A percentile compares a stretch with the other conserved stretches of the same genome.
Evolutionary conservation across 139 green algal species (phyloP).

Genomic region (Chlamydomonas eustigma): DNA sequence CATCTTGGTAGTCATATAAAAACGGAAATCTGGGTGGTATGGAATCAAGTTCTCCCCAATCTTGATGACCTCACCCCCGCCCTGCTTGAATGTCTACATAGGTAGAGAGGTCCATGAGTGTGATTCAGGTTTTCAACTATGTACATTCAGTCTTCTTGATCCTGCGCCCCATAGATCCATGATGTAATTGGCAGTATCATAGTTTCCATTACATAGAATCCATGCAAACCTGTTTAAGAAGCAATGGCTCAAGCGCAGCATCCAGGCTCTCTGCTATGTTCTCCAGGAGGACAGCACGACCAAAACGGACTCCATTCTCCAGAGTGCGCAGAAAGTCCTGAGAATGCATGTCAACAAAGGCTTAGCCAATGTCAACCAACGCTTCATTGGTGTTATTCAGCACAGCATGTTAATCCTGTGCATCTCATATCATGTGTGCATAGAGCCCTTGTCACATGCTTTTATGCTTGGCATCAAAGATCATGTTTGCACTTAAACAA

Average conservation of each 20-base stretch:
- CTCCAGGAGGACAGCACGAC: constrained; percentile 62
- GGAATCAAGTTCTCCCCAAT: constrained; percentile 82
- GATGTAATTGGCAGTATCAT: too few species aligned
- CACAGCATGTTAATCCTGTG: too few species aligned
- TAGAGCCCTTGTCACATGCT: too few species aligned
- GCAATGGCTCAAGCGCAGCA: constrained; percentile 67
- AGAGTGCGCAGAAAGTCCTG: constrained; percentile 10
- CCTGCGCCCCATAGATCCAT: too few species aligned
- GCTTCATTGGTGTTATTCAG: too few species aligned
- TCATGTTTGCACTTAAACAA: too few species aligned
- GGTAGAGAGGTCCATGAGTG: constrained; percentile 71
- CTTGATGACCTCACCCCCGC: constrained; percentile 74
- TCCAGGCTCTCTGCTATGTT: constrained; percentile 72
- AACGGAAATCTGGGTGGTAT: constrained; percentile 80
- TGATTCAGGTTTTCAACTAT: constrained; percentile 59
- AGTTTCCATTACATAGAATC: too few species aligned
- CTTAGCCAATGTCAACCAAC: too few species aligned
- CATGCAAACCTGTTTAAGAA: neutral
- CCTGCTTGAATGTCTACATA: constrained; percentile 76
- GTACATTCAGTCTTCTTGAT: too few species aligned
- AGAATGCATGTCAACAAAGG: too few species aligned
- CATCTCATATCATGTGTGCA: too few species aligned
- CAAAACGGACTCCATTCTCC: constrained; percentile 19
- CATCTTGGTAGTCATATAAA: constrained; percentile 79
- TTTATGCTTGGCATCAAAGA: too few species aligned